These are phyloP conservation scores for Acacia crassicarpa DNA, from an alignment of 306 rosid genomes.

Conservation along the genomic window DNA sequence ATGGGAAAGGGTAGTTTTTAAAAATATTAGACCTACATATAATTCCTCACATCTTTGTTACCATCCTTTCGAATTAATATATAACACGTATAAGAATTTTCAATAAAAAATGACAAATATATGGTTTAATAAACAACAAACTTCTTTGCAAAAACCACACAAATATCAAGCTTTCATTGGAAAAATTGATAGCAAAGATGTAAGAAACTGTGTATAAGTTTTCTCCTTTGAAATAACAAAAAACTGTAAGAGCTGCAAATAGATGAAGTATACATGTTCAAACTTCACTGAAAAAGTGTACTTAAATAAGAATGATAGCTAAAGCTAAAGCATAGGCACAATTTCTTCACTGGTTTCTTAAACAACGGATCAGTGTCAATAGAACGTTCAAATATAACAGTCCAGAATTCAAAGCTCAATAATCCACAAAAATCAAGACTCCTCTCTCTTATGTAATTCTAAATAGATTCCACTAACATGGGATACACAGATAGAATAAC, in stretches of 20 bases:
- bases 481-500: not conserved
- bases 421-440: not conserved
- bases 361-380: not conserved
- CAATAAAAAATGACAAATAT: not conserved
- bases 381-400: not conserved
- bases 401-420: not conserved
- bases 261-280: constrained; percentile 8
- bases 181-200: not conserved
- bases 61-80: not conserved
- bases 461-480: not conserved
- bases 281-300: not conserved
- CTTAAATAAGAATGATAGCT: not conserved
- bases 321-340: not conserved
- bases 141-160: too few species aligned
- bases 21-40: not conserved
- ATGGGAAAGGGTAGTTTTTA: not conserved
- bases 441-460: not conserved
- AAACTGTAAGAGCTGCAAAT: not conserved
- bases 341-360: not conserved
- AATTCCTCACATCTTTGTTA: not conserved
- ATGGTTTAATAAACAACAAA: not conserved
- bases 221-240: not conserved
- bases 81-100: not conserved
- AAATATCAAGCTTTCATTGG: too few species aligned
- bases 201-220: not conserved